Evolutionary conservation across 495 filamentous ascomycete species (phyloP).

Genomic region (Trichocladium uniseriatum): DNA sequence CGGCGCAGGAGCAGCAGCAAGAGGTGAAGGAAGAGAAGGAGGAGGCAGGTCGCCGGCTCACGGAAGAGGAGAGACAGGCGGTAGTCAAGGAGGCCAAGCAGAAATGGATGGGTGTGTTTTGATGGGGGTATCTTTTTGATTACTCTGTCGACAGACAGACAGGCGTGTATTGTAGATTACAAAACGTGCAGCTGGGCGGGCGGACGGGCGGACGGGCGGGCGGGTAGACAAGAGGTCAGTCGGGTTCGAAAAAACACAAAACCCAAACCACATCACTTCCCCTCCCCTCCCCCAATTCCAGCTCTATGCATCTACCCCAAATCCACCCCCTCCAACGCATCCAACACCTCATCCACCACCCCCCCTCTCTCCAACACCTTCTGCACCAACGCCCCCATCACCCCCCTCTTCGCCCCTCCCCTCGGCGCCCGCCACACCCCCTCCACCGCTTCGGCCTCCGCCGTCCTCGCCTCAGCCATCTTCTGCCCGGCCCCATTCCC

Average conservation of each 20-base stretch:
- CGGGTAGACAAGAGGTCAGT: background rate
- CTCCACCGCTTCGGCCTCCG: slow-evolving; percentile 50
- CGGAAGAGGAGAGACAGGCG: slow-evolving; percentile 6
- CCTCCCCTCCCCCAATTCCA: background rate
- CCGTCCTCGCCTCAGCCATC: slow-evolving; percentile 32
- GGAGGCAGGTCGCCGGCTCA: background rate
- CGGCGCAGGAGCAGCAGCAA: background rate
- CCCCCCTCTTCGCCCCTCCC: slow-evolving; percentile 61
- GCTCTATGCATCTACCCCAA: slow-evolving; percentile 27
- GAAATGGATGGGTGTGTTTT: slow-evolving; percentile 39
- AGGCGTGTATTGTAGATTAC: background rate
- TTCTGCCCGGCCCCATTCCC: slow-evolving; percentile 30
- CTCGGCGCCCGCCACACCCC: slow-evolving; percentile 72
- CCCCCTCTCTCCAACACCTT: slow-evolving; percentile 60
- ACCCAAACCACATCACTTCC: background rate
- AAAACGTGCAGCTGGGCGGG: too few species aligned
- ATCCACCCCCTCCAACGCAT: slow-evolving; percentile 59
- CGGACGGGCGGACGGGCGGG: background rate
- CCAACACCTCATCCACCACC: slow-evolving; percentile 75
- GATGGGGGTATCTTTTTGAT: too few species aligned
- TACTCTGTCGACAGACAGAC: background rate
- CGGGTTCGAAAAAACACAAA: background rate
- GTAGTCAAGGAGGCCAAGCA: slow-evolving; percentile 22
- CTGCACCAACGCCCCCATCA: slow-evolving; percentile 57
- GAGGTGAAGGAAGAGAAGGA: background rate